Conservation (phyloP, 495 filamentous ascomycete genomes). For the Antarctomyces pellizariae region DNA sequence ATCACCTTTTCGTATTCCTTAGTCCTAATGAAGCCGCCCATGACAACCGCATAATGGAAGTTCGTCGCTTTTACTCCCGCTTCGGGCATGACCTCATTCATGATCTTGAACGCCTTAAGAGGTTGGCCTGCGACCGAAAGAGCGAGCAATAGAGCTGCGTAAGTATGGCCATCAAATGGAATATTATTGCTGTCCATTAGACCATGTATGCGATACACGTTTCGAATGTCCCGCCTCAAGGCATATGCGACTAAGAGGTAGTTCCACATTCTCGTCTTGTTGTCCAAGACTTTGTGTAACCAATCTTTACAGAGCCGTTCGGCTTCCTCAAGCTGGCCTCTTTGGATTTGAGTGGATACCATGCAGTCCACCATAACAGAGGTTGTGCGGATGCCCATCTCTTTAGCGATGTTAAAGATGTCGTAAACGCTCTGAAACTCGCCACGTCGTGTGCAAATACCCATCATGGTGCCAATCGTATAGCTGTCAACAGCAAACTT, state of each 20-base stretch:
- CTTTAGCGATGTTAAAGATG: constrained; percentile 31
- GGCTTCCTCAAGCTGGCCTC: constrained; percentile 31
- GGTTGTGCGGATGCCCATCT: constrained; percentile 16
- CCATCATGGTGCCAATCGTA: constrained; percentile 50
- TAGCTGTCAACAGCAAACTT: too few relatives aligned
- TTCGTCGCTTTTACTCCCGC: constrained; percentile 32
- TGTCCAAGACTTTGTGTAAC: constrained; percentile 16
- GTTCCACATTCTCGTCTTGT: constrained; percentile 51
- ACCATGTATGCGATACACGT: constrained; percentile 32
- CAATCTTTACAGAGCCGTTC: constrained; percentile 28
- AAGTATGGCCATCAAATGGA: constrained; percentile 43
- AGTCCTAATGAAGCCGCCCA: constrained; percentile 34
- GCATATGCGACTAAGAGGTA: constrained; percentile 44
- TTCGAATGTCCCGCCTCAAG: constrained; percentile 33
- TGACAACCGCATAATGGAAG: constrained; percentile 55
- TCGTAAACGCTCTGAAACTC: constrained; percentile 44
- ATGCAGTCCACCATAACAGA: constrained; percentile 35
- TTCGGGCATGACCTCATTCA: constrained; percentile 33
- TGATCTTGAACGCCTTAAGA: constrained; percentile 38
- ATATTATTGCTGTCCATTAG: constrained; percentile 35
- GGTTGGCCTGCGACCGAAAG: constrained; percentile 35
- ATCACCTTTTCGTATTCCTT: constrained; percentile 27
- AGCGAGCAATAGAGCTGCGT: constrained; percentile 48
- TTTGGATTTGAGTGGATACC: constrained; percentile 45
- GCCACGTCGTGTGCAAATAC: constrained; percentile 42